Base-by-base conservation (phyloP, 2,329 filamentous ascomycete species). In the Colletotrichum cuscutae region DNA sequence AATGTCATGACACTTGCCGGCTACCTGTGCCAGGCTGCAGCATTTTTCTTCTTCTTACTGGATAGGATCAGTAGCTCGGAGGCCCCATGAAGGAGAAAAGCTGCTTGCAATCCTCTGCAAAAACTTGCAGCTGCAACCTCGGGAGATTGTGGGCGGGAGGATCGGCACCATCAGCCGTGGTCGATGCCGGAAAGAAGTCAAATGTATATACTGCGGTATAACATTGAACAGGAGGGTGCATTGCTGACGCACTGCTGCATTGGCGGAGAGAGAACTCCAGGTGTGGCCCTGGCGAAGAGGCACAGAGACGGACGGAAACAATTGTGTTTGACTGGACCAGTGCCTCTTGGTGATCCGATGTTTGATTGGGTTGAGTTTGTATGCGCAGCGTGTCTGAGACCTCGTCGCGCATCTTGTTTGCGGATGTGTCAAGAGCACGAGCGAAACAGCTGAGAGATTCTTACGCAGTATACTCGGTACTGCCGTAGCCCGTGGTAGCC, bases 251-350 rank as follows among this genome's bases (percentile, higher is more conserved):
- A 32, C 28, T n/a, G 26, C 15, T 28, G 53, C 54, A 57, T 57
- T 22, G 28, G 54, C 26, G 15, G 26, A 32, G 35, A 52, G 26
- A 49, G 19, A 49, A 49, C 26, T 46, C 19, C 15, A 46, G 53
- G 35, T n/a, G 19, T 32, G 63, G 13, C 42, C 60, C 60, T 24
- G 53, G 60, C 26, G 42, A 35, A 13, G 30, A 13, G 42, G 42
- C 60, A 63, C 60, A 65, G 54, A 65, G 54, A 60, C 54, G 26
- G 35, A 60, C 42, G 49, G 63, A 68, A 68, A 71, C 68, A 68
- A 49, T 52, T 30, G 49, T 30, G 63, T 61, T 67, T 68, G 68
- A 32, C 63, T 64, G 68, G 62, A 24, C 30, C 30, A 28, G 61
- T 26, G 54, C 15, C 26, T 22, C 30, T 13, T n/a, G 59, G 37